Evolutionary conservation across 169 alveolate genomes (phyloP), one percentile per base, ranked within the genome.

Genomic region (Eimeria tenella): DNA sequence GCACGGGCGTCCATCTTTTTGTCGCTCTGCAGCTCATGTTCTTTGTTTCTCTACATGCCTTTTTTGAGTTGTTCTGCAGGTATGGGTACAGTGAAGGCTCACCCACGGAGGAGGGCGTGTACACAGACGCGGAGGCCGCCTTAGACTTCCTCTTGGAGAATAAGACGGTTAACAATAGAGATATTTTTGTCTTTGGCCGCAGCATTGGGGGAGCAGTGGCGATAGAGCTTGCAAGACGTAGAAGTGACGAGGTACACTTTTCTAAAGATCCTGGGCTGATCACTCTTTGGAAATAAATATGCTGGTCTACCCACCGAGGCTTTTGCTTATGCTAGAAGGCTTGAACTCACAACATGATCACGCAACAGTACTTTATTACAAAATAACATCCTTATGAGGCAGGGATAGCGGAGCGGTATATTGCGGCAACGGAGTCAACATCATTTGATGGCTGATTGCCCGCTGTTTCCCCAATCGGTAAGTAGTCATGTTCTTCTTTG

Each of bases 191-290:
- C 89, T 92, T 95, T 63, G 98, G 97, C 9, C 93, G 97, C 23
- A 79, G 92, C 65, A 93, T 97, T 58, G 98, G 98, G 2, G 98
- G 98, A 13, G 97, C 98, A 21, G 97, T 97, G 0, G 97, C 97
- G 4, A 96, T 96, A 25, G 74, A 91, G 83, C 93, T 95, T 0
- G 98, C 96, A 31, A 65, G 52, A 15, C 68, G 90, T 62, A 49
- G 83, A 60, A 63, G 93, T 19, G 63, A 70, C 17, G 89, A 93
- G 83, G 95, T 93, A 68, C 65, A 23, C 13, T 50, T 4, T n/a
- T 50, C n/a, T 17, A 3, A 0, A 2, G 42, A 31, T 31, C 42
- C 42, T 31, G 4, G 4, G 42, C 42, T 31, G 42, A 31, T 31
- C 42, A 31, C 42, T 31, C 42, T 31, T n/a, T n/a, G 2, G 2